Evolutionary conservation across 2,329 filamentous ascomycete genomes (phyloP).

Genomic region (Alternaria hordeiaustralica): DNA sequence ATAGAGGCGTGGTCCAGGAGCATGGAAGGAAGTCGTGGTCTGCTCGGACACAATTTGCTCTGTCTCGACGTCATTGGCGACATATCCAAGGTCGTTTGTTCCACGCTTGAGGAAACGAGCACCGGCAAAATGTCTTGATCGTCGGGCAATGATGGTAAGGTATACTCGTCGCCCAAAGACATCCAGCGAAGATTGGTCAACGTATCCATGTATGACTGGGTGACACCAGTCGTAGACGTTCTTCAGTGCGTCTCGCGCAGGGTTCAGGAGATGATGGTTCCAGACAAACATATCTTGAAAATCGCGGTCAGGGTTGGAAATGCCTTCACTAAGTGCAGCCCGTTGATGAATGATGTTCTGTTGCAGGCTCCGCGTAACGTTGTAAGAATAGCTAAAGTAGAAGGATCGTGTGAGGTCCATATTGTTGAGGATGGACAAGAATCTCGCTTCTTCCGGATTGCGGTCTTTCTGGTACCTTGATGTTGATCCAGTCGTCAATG

Average conservation of each 20-base stretch:
- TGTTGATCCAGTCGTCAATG: constrained; percentile 74
- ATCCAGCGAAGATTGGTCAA: constrained; percentile 77
- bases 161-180: constrained; percentile 90
- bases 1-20: constrained; percentile 82
- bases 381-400: constrained; percentile 98
- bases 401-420: constrained; percentile 90
- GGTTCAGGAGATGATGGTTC: constrained; percentile 88
- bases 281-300: constrained; percentile 98
- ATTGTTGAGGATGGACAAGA: constrained; percentile 86
- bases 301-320: constrained; percentile 66
- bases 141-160: constrained; percentile 89
- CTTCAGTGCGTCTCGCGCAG: constrained; percentile 72
- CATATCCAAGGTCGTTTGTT: constrained; percentile 91
- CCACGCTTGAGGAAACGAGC: constrained; percentile 94
- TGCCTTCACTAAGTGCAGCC: constrained; percentile 69
- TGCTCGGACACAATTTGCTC: constrained; percentile 98
- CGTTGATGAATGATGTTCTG: constrained; percentile 88
- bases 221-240: constrained; percentile 95
- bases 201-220: constrained; percentile 93
- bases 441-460: constrained; percentile 88
- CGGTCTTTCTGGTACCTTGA: constrained; percentile 77
- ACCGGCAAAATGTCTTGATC: constrained; percentile 92
- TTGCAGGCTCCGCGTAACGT: constrained; percentile 90
- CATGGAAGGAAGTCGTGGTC: constrained; percentile 93
- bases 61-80: constrained; percentile 98